Base-by-base conservation (phyloP, 345 rosid species). In the Jatropha curcas region DNA sequence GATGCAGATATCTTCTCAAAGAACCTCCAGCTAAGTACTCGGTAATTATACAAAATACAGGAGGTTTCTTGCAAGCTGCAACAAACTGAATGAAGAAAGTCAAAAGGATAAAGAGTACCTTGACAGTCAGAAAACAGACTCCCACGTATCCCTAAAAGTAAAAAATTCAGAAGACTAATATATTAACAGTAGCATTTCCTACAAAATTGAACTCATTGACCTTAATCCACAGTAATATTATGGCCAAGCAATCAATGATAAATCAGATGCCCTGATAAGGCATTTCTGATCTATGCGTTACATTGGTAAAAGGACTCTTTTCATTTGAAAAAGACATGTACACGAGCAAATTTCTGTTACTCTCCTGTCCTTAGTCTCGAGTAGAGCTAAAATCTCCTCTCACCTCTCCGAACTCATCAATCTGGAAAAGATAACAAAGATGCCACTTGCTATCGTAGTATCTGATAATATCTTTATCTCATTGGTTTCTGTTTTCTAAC, bases 1-100 rank as follows among this genome's bases (percentile, higher is more conserved):
- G 91, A 69, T 90, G 91, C 50, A 90, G 92, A 67, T 81, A 90
- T 68, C 82, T 87, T 84, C 83, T 86, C 72, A 90, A 65, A 8
- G 82, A 79, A 1, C 79, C 82, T 39, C 78, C 78, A 13, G 78
- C 75, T 69, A 79, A 45, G 71, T 79, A 79, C 75, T 74, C 82
- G 0, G 82, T 79, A n/a, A 79, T 79, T 65, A 79, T 74, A 60
- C 82, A 79, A 53, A 70, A 79, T 45, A 79, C 82, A 12, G 82
- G 82, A 39, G 79, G 58, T 39, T 71, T 79, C 48, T 74, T 79
- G 51, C 82, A 79, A 65, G 82, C 82, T 65, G 82, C 82, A 59
- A 79, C 82, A 52, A 79, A 79, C 82, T 79, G 82, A 60, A 79
- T 37, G 58, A 56, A 31, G 27, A 65, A 74, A 78, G 71, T 74